Evolutionary conservation across 2,329 filamentous ascomycete genomes (phyloP).

Genomic region (Neoscytalidium dimidiatum): DNA sequence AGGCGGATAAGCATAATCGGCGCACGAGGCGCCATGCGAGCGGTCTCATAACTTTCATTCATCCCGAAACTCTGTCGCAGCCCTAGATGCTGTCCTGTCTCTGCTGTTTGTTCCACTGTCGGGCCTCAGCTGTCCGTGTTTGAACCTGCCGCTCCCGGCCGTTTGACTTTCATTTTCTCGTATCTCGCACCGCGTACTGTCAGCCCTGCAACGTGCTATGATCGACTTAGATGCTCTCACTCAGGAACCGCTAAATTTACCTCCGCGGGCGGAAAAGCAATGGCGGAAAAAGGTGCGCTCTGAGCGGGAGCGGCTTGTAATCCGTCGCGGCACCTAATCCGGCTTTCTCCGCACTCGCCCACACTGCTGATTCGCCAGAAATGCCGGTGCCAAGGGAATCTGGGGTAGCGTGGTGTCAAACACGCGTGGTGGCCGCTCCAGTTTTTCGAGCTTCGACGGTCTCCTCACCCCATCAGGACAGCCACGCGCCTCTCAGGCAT

Average conservation of each 20-base stretch:
- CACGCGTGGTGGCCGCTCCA: neutral
- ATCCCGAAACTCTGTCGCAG: neutral
- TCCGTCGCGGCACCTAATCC: neutral
- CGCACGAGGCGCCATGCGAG: neutral
- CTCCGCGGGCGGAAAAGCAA: neutral
- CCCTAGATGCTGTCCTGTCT: neutral
- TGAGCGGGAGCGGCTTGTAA: neutral
- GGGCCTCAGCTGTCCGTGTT: neutral
- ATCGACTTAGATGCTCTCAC: neutral
- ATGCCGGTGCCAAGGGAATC: slow-evolving; percentile 8
- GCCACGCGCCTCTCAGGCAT: neutral
- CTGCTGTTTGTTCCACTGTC: neutral
- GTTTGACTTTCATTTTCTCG: neutral
- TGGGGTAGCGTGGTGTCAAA: neutral
- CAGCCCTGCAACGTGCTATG: neutral
- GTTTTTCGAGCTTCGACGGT: neutral
- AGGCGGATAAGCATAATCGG: slow-evolving; percentile 9
- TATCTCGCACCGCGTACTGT: neutral
- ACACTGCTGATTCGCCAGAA: slow-evolving; percentile 3
- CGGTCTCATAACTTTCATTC: neutral
- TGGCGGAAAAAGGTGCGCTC: slow-evolving; percentile 4
- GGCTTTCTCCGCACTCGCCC: slow-evolving; percentile 6
- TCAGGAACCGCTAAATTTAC: neutral
- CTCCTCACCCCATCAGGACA: neutral
- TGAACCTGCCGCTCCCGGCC: too few relatives aligned